Evolutionary conservation across 2,329 filamentous ascomycete species (phyloP).

Genomic region (Phoma herbarum): DNA sequence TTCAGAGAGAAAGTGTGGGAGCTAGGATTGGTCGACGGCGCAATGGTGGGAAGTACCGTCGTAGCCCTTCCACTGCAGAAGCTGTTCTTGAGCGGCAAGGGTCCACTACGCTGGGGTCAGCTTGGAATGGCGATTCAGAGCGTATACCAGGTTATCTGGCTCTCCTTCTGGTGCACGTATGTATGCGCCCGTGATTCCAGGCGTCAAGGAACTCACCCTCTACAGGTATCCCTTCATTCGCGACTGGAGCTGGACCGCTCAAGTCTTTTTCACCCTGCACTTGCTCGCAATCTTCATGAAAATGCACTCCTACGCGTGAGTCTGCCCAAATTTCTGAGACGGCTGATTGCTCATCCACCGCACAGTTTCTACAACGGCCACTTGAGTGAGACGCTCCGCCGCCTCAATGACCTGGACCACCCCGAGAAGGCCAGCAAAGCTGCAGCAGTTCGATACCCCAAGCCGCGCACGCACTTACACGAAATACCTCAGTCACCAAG

Average conservation of each 20-base stretch:
- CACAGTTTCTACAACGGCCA: slow-evolving; percentile 90
- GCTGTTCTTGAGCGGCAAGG: slow-evolving; percentile 66
- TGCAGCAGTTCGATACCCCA: slow-evolving; percentile 78
- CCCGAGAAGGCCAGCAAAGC: slow-evolving; percentile 74
- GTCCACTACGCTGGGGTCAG: slow-evolving; percentile 73
- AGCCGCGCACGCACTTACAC: slow-evolving; percentile 58
- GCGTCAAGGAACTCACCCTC: slow-evolving; percentile 9
- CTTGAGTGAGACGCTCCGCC: slow-evolving; percentile 83
- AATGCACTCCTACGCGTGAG: slow-evolving; percentile 88
- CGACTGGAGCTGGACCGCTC: slow-evolving; percentile 95
- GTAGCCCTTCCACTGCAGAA: slow-evolving; percentile 78
- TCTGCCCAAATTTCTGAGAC: background rate
- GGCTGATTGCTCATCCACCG: background rate
- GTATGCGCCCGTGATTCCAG: slow-evolving; percentile 29
- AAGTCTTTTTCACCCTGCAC: slow-evolving; percentile 93
- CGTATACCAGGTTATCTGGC: slow-evolving; percentile 80
- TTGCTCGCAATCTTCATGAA: slow-evolving; percentile 96
- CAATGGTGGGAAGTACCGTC: slow-evolving; percentile 82
- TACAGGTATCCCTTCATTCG: slow-evolving; percentile 78
- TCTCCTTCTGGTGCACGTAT: slow-evolving; percentile 78
- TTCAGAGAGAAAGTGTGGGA: slow-evolving; percentile 92
- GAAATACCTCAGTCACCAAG: slow-evolving; percentile 59
- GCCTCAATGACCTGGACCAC: slow-evolving; percentile 79
- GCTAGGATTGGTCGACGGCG: slow-evolving; percentile 79
- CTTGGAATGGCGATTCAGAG: slow-evolving; percentile 86